Evolutionary conservation across 345 rosid genomes (phyloP), one percentile per base, ranked within the genome.

Genomic region (Mallotus nudiflorus): DNA sequence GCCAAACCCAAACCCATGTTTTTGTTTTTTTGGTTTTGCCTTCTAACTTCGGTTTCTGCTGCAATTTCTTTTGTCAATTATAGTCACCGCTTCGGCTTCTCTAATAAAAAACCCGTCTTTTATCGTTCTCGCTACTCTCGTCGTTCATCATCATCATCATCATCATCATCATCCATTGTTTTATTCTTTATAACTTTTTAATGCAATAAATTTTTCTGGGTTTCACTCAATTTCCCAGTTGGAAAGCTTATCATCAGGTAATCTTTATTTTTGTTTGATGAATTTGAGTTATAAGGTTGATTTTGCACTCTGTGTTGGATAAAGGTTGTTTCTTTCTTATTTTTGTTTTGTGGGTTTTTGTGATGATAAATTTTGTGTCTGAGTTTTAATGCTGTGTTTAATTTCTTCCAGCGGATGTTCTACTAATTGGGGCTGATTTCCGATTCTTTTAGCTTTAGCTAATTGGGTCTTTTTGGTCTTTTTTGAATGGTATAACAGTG

Each of bases 201-300:
- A 39, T 42, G 4, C 46, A 42, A 42, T 3, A 42, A 12, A 8
- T 49, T 70, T 25, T 37, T 11, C 28, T 51, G 6, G 67, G 29
- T 13, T 2, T 39, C 24, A 13, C 50, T 16, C 9, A 48, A 70
- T 49, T 52, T 18, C 45, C 29, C 55, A 9, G 58, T 15, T 31
- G 31, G 18, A 18, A 27, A 20, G 29, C 51, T 52, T 70, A 44
- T 52, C 51, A 44, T 50, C 68, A 71, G 68, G 75, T 71, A 71
- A 62, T 9, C 49, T 62, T 45, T 46, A 0, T 40, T 31, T 20
- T n/a, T 37, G 44, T 18, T 19, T 25, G 6, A 42, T 52, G 42
- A 49, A 33, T 70, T 49, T 35, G 14, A 53, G 54, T 37, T 13
- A 49, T 7, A 37, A 39, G 45, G 25, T 48, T 19, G 8, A 13